Conservation (phyloP, 2,329 filamentous ascomycete species). For the Nectriaceae sp. region DNA sequence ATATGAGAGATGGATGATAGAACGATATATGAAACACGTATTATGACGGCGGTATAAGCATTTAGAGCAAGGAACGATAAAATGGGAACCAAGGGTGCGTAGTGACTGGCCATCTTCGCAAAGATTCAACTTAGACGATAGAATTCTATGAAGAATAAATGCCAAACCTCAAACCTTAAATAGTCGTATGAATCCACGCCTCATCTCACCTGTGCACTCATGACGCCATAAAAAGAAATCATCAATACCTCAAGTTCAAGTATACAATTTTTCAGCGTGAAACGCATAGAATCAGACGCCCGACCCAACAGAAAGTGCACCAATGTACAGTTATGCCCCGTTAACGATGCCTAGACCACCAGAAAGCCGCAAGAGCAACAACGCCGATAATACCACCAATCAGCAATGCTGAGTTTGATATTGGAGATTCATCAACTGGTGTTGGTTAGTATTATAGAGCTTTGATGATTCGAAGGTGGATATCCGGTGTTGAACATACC, state of each 20-base stretch:
- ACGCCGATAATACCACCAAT: slow-evolving; percentile 39
- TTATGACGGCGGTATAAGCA: background rate
- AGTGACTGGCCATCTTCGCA: too few species aligned
- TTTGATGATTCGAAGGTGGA: background rate
- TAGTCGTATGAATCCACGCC: too few species aligned
- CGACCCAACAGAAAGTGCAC: slow-evolving; percentile 2
- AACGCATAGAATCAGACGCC: background rate
- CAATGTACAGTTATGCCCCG: background rate
- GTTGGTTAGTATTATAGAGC: slow-evolving; percentile 20
- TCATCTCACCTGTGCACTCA: too few species aligned
- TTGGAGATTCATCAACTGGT: slow-evolving; percentile 32
- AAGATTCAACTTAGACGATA: too few species aligned
- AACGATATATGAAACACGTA: background rate
- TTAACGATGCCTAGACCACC: slow-evolving; percentile 36
- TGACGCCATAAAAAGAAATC: too few species aligned
- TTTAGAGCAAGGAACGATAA: too few species aligned
- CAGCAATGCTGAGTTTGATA: slow-evolving; percentile 34
- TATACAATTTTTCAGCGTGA: background rate
- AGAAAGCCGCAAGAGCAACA: slow-evolving; percentile 40
- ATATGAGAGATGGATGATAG: background rate
- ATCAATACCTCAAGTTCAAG: background rate
- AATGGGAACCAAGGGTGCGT: too few species aligned
- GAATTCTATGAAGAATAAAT: too few species aligned
- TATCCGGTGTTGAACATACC: slow-evolving; percentile 32
- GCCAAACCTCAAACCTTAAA: too few species aligned